Conservation (phyloP, 2,329 filamentous ascomycete genomes). For the Cladophialophora exuberans region DNA sequence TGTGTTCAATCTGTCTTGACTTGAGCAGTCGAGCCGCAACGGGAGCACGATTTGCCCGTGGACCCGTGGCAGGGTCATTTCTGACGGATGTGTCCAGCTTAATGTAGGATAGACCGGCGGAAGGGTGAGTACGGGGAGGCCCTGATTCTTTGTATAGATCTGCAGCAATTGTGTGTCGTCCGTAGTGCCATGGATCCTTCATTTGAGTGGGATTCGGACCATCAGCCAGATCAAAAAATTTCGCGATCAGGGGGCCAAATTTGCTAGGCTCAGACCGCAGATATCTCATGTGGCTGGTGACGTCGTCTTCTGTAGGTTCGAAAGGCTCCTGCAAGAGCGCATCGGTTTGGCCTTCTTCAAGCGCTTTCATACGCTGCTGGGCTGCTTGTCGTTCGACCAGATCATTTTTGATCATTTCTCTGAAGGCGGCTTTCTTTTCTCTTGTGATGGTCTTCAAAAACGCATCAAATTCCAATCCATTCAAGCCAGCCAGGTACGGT, state of each 20-base stretch:
- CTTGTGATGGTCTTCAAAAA: slow-evolving; percentile 51
- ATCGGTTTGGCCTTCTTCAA: slow-evolving; percentile 46
- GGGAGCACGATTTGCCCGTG: slow-evolving; percentile 56
- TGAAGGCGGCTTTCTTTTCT: slow-evolving; percentile 31
- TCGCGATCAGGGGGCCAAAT: slow-evolving; percentile 56
- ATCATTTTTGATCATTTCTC: slow-evolving; percentile 42
- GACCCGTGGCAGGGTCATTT: slow-evolving; percentile 65
- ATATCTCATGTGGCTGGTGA: slow-evolving; percentile 50
- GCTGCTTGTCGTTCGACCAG: slow-evolving; percentile 38
- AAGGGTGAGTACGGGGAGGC: slow-evolving; percentile 66
- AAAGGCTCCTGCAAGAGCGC: slow-evolving; percentile 34
- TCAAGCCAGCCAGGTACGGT: slow-evolving; percentile 62
- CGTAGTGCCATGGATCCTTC: slow-evolving; percentile 30
- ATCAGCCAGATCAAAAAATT: slow-evolving; percentile 61
- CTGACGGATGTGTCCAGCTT: slow-evolving; percentile 57
- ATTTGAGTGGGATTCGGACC: slow-evolving; percentile 41
- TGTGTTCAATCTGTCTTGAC: slow-evolving; percentile 20
- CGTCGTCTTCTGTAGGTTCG: slow-evolving; percentile 49
- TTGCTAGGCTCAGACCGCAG: slow-evolving; percentile 46
- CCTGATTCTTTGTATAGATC: slow-evolving; percentile 50
- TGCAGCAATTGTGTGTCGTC: slow-evolving; percentile 34
- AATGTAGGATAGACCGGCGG: slow-evolving; percentile 65
- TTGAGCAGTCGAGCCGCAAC: slow-evolving; percentile 61
- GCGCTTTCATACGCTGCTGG: slow-evolving; percentile 42
- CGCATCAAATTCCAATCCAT: slow-evolving; percentile 57